These are phyloP conservation scores for Leccinum pallidistipes DNA, from an alignment of 1,284 basidiomycete genomes.

Conservation along the genomic window DNA sequence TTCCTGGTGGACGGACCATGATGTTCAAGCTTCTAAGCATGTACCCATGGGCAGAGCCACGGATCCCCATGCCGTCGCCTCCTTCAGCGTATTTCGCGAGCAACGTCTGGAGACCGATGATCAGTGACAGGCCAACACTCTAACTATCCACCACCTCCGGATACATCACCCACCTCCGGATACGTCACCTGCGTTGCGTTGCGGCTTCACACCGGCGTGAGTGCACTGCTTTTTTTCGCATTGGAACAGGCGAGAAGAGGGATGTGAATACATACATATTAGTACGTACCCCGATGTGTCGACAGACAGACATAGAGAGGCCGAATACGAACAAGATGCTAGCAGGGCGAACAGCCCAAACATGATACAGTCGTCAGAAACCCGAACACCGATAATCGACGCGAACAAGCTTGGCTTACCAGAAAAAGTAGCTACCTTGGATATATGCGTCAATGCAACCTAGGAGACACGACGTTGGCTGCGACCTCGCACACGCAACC, in stretches of 20 bases:
- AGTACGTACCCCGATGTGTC: conserved; percentile 8
- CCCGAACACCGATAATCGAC: not conserved
- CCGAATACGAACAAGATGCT: not conserved
- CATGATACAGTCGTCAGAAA: not conserved
- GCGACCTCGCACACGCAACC: not conserved
- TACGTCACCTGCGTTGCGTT: not conserved
- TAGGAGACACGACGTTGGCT: not conserved
- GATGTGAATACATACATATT: no score
- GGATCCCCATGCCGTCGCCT: not conserved
- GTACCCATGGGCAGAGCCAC: no score
- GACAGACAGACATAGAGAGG: not conserved
- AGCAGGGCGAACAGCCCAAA: not conserved
- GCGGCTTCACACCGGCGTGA: not conserved
- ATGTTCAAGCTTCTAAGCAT: no score
- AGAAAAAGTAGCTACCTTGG: not conserved
- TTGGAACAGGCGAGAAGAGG: not conserved
- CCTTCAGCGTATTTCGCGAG: not conserved
- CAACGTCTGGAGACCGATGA: conserved; percentile 3
- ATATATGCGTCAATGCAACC: not conserved
- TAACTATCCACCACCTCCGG: not conserved
- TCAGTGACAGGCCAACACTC: conserved; percentile 6
- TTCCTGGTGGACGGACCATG: no score
- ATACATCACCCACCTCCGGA: no score
- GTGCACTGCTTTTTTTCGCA: not conserved
- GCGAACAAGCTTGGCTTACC: not conserved